Evolutionary conservation across 257 asterid species (phyloP).

Genomic region (Parsonsia alboflavescens): DNA sequence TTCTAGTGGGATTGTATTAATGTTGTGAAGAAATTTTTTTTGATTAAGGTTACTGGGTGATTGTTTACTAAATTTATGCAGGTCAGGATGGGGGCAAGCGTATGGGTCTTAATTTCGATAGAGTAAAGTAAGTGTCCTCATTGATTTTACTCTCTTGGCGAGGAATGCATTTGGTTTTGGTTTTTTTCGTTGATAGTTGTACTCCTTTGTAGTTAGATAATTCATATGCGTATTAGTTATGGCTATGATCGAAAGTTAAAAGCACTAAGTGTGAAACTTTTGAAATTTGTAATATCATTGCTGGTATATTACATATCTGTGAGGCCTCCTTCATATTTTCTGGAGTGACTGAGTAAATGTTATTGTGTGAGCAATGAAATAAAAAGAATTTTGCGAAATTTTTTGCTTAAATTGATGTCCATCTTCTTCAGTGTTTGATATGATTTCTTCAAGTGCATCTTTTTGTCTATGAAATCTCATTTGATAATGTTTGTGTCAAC

Average conservation of each 20-base stretch:
- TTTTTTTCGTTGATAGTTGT: no score
- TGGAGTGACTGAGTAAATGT: not conserved
- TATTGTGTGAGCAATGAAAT: not conserved
- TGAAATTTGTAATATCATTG: not conserved
- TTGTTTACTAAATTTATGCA: slow-evolving; percentile 28
- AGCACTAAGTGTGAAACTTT: not conserved
- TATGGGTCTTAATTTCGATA: slow-evolving; percentile 88
- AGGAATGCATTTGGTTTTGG: not conserved
- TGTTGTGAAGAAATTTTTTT: not conserved
- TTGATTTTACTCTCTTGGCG: not conserved
- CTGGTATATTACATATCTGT: not conserved
- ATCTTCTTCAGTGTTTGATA: not conserved
- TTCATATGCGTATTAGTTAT: not conserved
- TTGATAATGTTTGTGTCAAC: not conserved
- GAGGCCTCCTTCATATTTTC: not conserved
- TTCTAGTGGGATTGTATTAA: not conserved
- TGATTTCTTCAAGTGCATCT: not conserved
- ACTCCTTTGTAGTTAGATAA: not conserved
- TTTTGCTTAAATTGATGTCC: not conserved
- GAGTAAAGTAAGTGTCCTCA: slow-evolving; percentile 58
- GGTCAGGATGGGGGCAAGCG: slow-evolving; percentile 95
- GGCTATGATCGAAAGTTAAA: not conserved
- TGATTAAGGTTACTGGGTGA: not conserved
- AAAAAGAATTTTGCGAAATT: not conserved
- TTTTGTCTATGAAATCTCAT: not conserved